Base-by-base conservation (phyloP, 2,329 filamentous ascomycete species). In the Colletotrichum cordylinicola region DNA sequence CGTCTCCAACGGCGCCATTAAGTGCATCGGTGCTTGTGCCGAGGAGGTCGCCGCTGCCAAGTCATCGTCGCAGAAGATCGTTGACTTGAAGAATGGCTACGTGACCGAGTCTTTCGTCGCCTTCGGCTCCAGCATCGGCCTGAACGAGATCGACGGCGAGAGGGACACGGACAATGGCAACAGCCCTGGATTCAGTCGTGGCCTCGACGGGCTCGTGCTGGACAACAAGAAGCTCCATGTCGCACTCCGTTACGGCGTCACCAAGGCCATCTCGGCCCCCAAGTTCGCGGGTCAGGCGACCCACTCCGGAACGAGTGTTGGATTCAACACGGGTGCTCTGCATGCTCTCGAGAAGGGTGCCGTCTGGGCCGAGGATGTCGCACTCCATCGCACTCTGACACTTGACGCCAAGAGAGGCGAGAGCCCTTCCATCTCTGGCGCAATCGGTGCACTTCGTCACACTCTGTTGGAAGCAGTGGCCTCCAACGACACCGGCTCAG, bases 61-160 rank as follows among this genome's bases (percentile, higher is more conserved):
- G 6, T 78, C 80, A 3, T 78, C 82, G 4, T 83, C 83, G 7
- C 80, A 81, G 71, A 83, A 83, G 62, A 80, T 85, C 2, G 81
- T 94, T 31, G 70, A 84, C 8, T 86, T 94, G 8, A 79, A 86
- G 24, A 88, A 94, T 77, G 93, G 93, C 2, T 87, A 93, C 79
- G 79, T 94, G n/a, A 89, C 90, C 8, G 86, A 89, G 8, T 86
- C 91, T 1, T 89, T 94, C 76, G 92, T 91, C 4, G 91, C 90
- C 2, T 90, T 93, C 35, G 92, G 90, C 2, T 90, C 91, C 6
- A 85, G 85, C 2, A 83, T 94, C 1, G 93, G 93, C 1, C 87
- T 94, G 8, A 90, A 90, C 77, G 92, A 91, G 69, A 94, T 94
- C 69, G 88, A 90, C 73, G 87, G 87, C 6, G 93, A 94, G 77